A percentile compares a stretch with the other conserved stretches of the same genome.
phyloP scores from a whole-genome alignment of 169 alveolate species.

The Babesia ovis region DNA sequence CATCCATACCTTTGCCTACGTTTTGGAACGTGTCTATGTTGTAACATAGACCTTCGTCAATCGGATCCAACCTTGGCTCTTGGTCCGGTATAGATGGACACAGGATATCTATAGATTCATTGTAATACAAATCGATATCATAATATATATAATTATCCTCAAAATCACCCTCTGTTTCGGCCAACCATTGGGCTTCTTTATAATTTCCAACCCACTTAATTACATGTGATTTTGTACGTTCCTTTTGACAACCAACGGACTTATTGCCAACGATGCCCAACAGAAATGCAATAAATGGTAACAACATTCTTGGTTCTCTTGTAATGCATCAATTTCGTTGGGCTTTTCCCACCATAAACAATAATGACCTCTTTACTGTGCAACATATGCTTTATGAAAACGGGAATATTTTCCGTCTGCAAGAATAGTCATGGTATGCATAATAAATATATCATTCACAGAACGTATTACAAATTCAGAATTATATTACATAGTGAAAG shows the following conservation, averaged over 20 bases:
- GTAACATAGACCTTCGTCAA: constrained; percentile 17
- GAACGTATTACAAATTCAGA: no score
- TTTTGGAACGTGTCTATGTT: background rate
- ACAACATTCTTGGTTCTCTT: no score
- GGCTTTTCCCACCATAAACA: no score
- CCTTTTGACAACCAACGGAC: no score
- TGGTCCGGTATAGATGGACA: background rate
- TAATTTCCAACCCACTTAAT: constrained; percentile 1
- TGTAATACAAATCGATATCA: constrained; percentile 12
- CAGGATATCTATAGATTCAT: background rate
- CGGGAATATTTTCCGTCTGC: no score
- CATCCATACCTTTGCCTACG: background rate
- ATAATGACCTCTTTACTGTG: no score
- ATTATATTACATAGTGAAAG: background rate
- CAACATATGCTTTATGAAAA: no score
- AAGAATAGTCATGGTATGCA: no score
- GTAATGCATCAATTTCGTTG: no score
- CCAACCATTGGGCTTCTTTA: background rate
- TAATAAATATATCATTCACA: no score
- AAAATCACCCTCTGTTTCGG: background rate
- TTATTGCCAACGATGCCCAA: background rate
- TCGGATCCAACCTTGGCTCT: background rate
- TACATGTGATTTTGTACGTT: background rate
- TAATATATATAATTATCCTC: background rate
- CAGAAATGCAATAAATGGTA: background rate